Conservation (phyloP, 78 protist genomes). For the Dictyostelium purpureum region DNA sequence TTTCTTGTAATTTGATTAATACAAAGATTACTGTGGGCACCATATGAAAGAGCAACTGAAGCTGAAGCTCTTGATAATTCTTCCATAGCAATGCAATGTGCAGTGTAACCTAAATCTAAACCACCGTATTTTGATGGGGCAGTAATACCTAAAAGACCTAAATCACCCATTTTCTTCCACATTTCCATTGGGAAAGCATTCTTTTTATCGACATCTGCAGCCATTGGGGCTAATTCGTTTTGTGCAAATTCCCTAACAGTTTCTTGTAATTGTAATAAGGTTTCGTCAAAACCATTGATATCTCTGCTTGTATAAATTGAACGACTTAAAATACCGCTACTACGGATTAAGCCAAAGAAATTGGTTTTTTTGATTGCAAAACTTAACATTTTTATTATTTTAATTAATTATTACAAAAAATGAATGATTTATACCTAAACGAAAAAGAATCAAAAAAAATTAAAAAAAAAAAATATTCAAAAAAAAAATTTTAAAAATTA, state of each 20-base stretch:
- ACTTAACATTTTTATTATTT: too few species aligned
- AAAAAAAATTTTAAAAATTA: too few species aligned
- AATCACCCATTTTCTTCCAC: constrained; percentile 91
- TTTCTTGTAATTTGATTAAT: constrained; percentile 93
- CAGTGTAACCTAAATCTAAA: constrained; percentile 83
- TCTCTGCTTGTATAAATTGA: constrained; percentile 19
- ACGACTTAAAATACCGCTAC: neutral
- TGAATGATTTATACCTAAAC: too few species aligned
- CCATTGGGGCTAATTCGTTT: constrained; percentile 90
- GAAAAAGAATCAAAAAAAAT: too few species aligned
- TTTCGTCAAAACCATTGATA: constrained; percentile 34
- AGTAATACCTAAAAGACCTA: constrained; percentile 94
- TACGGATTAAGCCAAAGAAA: too few species aligned
- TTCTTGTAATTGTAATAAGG: constrained; percentile 63
- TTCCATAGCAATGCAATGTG: constrained; percentile 91
- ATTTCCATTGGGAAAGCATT: constrained; percentile 84
- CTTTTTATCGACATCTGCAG: constrained; percentile 82
- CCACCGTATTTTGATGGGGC: constrained; percentile 92
- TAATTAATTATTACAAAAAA: too few species aligned
- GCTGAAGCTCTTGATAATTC: constrained; percentile 89
- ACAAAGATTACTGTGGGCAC: constrained; percentile 96
- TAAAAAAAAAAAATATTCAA: too few species aligned
- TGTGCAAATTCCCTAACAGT: constrained; percentile 78
- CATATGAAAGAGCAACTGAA: constrained; percentile 92
- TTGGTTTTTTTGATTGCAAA: too few species aligned